A percentile compares a stretch with the other conserved stretches of the same genome.
Evolutionary conservation across 345 rosid species (phyloP).

Genomic region (Melaleuca quinquenervia): DNA sequence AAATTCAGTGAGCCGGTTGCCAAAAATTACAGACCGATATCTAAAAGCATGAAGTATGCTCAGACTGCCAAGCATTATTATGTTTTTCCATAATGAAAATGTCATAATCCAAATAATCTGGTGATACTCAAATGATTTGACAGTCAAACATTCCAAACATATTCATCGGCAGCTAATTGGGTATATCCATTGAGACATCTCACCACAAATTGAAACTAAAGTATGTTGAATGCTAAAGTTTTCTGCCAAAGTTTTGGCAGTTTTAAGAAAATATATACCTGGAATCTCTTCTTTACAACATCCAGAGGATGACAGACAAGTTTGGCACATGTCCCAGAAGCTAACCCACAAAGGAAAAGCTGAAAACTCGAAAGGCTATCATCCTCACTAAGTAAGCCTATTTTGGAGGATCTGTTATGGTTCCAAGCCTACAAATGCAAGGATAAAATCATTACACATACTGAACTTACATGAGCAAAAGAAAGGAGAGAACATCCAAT

Average conservation of each 20-base stretch:
- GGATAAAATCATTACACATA: not conserved
- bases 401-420: conserved; percentile 17
- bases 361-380: conserved; percentile 62
- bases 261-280: conserved; percentile 31
- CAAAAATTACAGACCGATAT: not conserved
- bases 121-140: not conserved
- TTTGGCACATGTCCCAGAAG: conserved; percentile 93
- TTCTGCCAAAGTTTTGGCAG: not conserved
- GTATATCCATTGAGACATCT: not conserved
- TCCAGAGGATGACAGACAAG: conserved; percentile 99
- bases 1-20: not conserved
- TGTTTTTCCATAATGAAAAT: not conserved
- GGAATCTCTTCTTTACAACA: conserved; percentile 93
- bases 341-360: conserved; percentile 80
- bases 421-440: conserved; percentile 57
- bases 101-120: not conserved
- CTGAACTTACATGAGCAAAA: not conserved
- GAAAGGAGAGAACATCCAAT: not conserved
- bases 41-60: not conserved
- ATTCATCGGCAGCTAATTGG: not conserved
- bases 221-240: not conserved
- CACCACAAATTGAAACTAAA: not conserved
- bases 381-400: conserved; percentile 19
- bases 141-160: not conserved
- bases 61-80: not conserved